Conservation (phyloP, 805 yeast genomes). For the Millerozyma acaciae region DNA sequence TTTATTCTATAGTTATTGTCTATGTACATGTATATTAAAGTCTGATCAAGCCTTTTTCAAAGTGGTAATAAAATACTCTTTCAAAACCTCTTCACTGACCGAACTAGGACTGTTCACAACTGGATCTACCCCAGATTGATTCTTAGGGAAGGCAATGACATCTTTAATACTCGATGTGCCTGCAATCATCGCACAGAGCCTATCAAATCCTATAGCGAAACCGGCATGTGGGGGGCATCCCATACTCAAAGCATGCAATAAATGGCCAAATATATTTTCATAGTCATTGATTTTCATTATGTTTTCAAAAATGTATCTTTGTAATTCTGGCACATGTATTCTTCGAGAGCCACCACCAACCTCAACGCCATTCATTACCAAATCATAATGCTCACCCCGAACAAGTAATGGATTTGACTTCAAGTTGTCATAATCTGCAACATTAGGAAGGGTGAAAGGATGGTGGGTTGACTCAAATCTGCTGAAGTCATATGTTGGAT, state of each 20-base stretch:
- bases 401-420: conserved; percentile 55
- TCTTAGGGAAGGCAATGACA: conserved; percentile 95
- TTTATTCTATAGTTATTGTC: conserved; percentile 2
- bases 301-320: conserved; percentile 63
- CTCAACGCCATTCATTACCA: conserved; percentile 92
- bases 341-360: conserved; percentile 97
- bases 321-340: conserved; percentile 81
- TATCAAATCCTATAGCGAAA: conserved; percentile 89
- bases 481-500: conserved; percentile 56
- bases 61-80: conserved; percentile 43
- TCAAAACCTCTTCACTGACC: conserved; percentile 49
- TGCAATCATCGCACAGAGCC: conserved; percentile 87
- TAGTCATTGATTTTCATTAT: conserved; percentile 60
- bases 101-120: conserved; percentile 82
- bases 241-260: conserved; percentile 71
- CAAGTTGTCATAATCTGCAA: conserved; percentile 61
- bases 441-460: conserved; percentile 91
- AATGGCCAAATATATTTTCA: conserved; percentile 74
- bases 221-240: conserved; percentile 99
- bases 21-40: conserved; percentile 3
- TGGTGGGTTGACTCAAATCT: conserved; percentile 79
- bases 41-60: background rate
- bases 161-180: conserved; percentile 79
- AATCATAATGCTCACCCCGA: conserved; percentile 88
- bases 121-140: conserved; percentile 80